Conservation (phyloP, 208 protist species). For the Wallacemonas rigidus region DNA sequence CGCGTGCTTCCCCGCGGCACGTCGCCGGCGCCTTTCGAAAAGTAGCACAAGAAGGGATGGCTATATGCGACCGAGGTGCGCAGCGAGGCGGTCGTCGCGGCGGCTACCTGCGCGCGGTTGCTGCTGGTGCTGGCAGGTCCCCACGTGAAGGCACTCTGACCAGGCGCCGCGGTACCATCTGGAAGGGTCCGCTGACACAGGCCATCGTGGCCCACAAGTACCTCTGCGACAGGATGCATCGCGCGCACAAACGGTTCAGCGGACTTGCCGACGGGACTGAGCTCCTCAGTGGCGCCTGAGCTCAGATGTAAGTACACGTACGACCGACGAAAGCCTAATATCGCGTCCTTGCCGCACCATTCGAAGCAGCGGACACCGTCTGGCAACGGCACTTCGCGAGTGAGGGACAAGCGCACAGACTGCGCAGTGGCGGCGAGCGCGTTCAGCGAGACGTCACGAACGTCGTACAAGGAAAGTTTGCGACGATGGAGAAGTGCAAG, state of each 20-base stretch:
- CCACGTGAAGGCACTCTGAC: conserved; percentile 28
- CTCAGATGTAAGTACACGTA: conserved; percentile 36
- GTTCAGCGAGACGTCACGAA: conserved; percentile 20
- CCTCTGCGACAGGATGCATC: conserved; percentile 65
- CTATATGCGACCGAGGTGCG: conserved; percentile 4
- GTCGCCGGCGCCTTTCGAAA: background rate
- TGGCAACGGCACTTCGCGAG: conserved; percentile 41
- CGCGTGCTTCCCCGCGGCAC: conserved; percentile 11
- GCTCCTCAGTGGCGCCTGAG: conserved; percentile 18
- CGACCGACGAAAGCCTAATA: conserved; percentile 59
- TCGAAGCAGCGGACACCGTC: conserved; percentile 47
- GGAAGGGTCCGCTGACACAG: conserved; percentile 45
- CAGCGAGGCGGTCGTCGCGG: conserved; percentile 14
- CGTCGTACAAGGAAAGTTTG: conserved; percentile 60
- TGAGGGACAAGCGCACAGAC: conserved; percentile 20
- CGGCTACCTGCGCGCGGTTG: background rate
- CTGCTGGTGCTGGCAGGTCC: background rate
- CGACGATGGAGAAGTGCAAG: conserved; percentile 60
- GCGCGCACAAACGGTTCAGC: conserved; percentile 45
- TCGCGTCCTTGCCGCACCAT: conserved; percentile 58
- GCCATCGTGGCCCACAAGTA: conserved; percentile 49
- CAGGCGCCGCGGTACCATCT: conserved; percentile 63
- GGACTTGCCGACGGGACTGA: conserved; percentile 17
- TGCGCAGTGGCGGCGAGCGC: background rate
- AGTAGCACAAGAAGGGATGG: conserved; percentile 21